phyloP scores from a whole-genome alignment of 257 asterid species.

The Solanum pimpinellifolium region DNA sequence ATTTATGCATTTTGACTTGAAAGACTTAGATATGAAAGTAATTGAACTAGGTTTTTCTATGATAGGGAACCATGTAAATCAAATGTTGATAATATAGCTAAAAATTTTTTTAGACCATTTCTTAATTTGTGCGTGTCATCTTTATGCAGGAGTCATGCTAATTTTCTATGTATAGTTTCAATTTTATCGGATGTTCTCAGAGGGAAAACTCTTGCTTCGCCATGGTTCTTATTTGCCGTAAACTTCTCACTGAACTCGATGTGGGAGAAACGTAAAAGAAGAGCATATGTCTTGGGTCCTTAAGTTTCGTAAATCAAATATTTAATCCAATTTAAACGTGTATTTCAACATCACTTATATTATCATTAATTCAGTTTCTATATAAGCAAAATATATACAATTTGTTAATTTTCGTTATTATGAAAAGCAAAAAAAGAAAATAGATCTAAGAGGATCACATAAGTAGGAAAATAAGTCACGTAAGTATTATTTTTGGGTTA shows the following conservation, averaged over 20 bases:
- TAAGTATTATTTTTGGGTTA: too few relatives aligned
- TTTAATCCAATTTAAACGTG: neutral
- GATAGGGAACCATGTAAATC: too few relatives aligned
- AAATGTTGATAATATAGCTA: neutral
- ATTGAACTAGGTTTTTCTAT: too few relatives aligned
- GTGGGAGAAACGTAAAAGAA: neutral
- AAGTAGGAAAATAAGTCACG: too few relatives aligned
- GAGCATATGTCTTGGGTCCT: neutral
- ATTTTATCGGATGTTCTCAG: slow-evolving; percentile 11
- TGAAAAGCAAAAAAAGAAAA: too few relatives aligned
- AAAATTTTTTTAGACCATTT: neutral
- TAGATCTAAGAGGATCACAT: too few relatives aligned
- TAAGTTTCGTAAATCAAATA: neutral
- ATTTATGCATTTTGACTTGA: too few relatives aligned
- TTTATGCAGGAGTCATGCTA: slow-evolving; percentile 12
- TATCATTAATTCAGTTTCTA: too few relatives aligned
- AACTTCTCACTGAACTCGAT: neutral
- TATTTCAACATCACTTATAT: neutral
- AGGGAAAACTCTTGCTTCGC: neutral
- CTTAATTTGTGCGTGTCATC: slow-evolving; percentile 9
- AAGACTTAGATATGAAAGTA: too few relatives aligned
- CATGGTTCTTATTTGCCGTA: neutral
- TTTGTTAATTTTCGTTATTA: too few relatives aligned
- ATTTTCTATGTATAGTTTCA: slow-evolving; percentile 16
- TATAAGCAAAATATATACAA: too few relatives aligned